These are phyloP conservation scores for Paecilomyces formosus DNA, from an alignment of 2,329 filamentous ascomycete species.

Conservation along the genomic window DNA sequence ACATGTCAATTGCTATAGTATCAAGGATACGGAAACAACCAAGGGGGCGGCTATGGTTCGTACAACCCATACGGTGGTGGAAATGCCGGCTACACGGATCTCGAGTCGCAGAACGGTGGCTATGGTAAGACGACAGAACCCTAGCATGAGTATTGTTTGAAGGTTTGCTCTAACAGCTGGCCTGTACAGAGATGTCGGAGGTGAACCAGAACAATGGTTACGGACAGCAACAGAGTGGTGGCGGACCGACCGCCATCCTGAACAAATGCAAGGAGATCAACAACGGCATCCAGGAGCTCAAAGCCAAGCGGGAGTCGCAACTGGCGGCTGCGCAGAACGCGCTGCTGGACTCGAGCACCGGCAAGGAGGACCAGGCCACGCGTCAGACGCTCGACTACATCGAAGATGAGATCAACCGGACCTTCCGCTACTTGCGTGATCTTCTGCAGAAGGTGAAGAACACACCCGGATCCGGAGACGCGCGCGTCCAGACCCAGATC, in stretches of 20 bases:
- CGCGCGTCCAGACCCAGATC: slow-evolving; percentile 72
- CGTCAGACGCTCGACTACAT: slow-evolving; percentile 65
- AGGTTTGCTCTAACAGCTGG: not conserved
- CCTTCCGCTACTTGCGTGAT: slow-evolving; percentile 71
- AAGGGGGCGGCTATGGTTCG: slow-evolving; percentile 43
- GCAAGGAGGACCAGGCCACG: slow-evolving; percentile 56
- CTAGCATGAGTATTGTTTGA: not conserved
- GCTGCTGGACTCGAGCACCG: slow-evolving; percentile 68
- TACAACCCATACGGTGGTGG: slow-evolving; percentile 46
- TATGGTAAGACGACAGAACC: slow-evolving; percentile 24
- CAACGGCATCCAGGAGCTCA: slow-evolving; percentile 65
- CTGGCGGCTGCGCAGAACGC: slow-evolving; percentile 58
- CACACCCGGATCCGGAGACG: slow-evolving; percentile 64
- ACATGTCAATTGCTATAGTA: slow-evolving; percentile 11
- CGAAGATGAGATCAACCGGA: slow-evolving; percentile 71
- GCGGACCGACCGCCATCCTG: slow-evolving; percentile 68
- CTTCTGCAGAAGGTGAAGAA: slow-evolving; percentile 78
- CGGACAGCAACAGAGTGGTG: slow-evolving; percentile 21
- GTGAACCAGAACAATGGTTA: slow-evolving; percentile 35
- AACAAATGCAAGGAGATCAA: slow-evolving; percentile 80
- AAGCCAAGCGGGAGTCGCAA: slow-evolving; percentile 46
- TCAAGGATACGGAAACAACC: slow-evolving; percentile 16
- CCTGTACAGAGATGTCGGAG: slow-evolving; percentile 19
- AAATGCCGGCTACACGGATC: slow-evolving; percentile 19
- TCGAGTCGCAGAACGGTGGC: slow-evolving; percentile 26